phyloP scores from a whole-genome alignment of 2,329 filamentous ascomycete genomes.

The Colletotrichum nymphaeae region DNA sequence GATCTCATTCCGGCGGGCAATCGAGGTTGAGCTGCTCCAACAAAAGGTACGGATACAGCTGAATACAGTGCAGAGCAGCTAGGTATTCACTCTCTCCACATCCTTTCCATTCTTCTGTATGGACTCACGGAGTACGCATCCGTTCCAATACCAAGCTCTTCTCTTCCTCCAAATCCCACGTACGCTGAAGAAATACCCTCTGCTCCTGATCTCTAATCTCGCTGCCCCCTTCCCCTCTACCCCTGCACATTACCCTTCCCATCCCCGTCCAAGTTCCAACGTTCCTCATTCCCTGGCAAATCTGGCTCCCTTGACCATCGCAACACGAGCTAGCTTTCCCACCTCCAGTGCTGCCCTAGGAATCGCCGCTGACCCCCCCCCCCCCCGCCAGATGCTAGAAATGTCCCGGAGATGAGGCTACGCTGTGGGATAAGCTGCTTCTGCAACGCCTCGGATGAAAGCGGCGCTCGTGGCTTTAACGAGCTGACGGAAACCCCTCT shows the following conservation, averaged over 20 bases:
- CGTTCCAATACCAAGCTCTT: neutral
- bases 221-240: neutral
- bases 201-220: neutral
- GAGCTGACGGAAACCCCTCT: conserved; percentile 4
- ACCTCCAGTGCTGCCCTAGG: neutral
- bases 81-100: neutral
- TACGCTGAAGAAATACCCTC: neutral
- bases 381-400: conserved; percentile 11
- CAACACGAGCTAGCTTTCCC: neutral
- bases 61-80: neutral
- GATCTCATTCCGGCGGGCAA: conserved; percentile 25
- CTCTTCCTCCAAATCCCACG: conserved; percentile 6
- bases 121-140: neutral
- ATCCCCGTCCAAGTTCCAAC: neutral
- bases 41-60: neutral
- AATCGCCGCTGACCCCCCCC: neutral
- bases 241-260: conserved; percentile 4
- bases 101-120: neutral
- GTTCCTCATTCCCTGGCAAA: neutral
- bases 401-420: conserved; percentile 27
- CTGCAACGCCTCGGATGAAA: conserved; percentile 30
- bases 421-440: conserved; percentile 6
- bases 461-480: conserved; percentile 6
- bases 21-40: neutral
- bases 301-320: neutral